phyloP scores from a whole-genome alignment of 2,329 filamentous ascomycete genomes.

The Penicillium sp. region DNA sequence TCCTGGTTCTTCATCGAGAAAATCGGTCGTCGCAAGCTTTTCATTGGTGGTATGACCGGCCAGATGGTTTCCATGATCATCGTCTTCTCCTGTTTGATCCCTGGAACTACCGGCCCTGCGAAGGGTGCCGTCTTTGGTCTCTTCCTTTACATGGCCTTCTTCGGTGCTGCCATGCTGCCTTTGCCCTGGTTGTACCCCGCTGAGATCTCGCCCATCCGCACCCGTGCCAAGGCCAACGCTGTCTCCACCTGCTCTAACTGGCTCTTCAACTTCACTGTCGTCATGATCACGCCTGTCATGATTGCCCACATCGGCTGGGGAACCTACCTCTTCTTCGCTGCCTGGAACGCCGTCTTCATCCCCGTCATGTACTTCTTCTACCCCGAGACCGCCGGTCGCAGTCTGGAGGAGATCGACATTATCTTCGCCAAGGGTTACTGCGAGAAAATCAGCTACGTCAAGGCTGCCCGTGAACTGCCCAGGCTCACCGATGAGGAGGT shows the following conservation, averaged over 20 bases:
- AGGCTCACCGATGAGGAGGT: conserved; percentile 37
- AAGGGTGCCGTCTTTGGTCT: conserved; percentile 57
- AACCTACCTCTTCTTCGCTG: conserved; percentile 47
- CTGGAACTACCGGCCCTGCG: conserved; percentile 21
- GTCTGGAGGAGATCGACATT: conserved; percentile 46
- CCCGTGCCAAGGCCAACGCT: conserved; percentile 56
- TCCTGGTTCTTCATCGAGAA: conserved; percentile 52
- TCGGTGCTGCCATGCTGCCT: conserved; percentile 65
- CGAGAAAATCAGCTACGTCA: conserved; percentile 44
- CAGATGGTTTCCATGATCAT: conserved; percentile 42
- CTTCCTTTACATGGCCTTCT: conserved; percentile 69
- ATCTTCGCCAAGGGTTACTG: conserved; percentile 47
- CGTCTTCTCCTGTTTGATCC: conserved; percentile 41
- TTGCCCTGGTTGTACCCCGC: conserved; percentile 59
- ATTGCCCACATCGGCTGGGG: conserved; percentile 41
- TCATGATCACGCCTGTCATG: conserved; percentile 52
- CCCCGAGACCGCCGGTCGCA: conserved; percentile 49
- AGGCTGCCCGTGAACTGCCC: conserved; percentile 34
- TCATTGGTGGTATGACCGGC: conserved; percentile 40
- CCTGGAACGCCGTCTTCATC: conserved; percentile 47
- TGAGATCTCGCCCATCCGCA: conserved; percentile 56
- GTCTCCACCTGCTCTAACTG: conserved; percentile 56
- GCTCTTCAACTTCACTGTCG: conserved; percentile 56
- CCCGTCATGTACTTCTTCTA: conserved; percentile 57
- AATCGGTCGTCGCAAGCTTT: conserved; percentile 48